Evolutionary conservation across 2,329 filamentous ascomycete genomes (phyloP).

Genomic region (Exophiala phaeomuriformis): DNA sequence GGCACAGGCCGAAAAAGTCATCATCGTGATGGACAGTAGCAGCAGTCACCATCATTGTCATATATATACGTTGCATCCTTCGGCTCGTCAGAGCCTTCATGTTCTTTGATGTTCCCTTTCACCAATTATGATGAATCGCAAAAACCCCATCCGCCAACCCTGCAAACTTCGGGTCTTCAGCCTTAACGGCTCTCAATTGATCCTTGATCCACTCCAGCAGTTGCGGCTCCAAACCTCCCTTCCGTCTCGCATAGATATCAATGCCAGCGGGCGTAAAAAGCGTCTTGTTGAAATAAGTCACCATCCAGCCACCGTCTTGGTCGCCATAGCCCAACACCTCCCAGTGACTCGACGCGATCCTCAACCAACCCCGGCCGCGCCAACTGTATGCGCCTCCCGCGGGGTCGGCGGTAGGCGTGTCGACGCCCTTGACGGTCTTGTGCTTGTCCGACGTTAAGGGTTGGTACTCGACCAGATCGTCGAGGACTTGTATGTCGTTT

Average conservation of each 20-base stretch:
- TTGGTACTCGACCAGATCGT: constrained; percentile 68
- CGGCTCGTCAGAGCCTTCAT: too few relatives aligned
- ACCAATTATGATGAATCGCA: constrained; percentile 36
- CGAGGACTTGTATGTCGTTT: constrained; percentile 44
- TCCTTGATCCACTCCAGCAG: constrained; percentile 52
- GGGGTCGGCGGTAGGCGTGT: constrained; percentile 41
- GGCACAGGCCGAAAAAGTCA: background rate
- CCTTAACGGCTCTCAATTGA: constrained; percentile 46
- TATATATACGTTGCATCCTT: too few relatives aligned
- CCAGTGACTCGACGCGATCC: constrained; percentile 68
- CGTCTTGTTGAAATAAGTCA: constrained; percentile 79
- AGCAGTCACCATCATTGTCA: too few relatives aligned
- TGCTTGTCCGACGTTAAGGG: constrained; percentile 44
- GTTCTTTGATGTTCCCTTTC: background rate
- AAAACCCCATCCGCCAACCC: constrained; percentile 48
- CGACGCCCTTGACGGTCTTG: constrained; percentile 59
- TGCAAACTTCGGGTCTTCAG: constrained; percentile 41
- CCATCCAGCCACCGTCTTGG: constrained; percentile 52
- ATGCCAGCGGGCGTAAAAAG: constrained; percentile 75
- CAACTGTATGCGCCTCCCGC: constrained; percentile 56
- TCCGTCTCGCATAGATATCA: constrained; percentile 65
- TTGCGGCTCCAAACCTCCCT: constrained; percentile 55
- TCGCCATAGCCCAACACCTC: constrained; percentile 68
- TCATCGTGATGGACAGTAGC: background rate
- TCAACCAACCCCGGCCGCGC: constrained; percentile 68